Conservation (phyloP, 1,284 basidiomycete genomes). For the Amylostereum areolatum region DNA sequence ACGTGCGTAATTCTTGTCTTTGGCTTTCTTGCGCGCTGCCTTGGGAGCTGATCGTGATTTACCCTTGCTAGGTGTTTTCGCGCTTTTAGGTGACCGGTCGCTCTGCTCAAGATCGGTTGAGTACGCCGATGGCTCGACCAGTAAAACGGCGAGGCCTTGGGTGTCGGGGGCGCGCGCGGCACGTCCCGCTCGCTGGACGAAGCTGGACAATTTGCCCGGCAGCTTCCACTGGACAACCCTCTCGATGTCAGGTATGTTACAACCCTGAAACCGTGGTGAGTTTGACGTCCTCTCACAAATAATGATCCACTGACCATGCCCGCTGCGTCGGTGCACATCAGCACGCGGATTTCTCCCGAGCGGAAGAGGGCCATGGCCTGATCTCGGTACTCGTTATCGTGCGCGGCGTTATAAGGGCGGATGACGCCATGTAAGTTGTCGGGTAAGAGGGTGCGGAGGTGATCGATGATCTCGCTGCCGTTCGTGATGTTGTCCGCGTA, state of each 20-base stretch:
- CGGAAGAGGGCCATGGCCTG: slow-evolving; percentile 13
- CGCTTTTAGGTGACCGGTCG: not conserved
- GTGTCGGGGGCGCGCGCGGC: slow-evolving; percentile 13
- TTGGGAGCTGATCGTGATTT: not conserved
- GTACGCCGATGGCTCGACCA: slow-evolving; percentile 16
- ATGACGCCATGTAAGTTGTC: not conserved
- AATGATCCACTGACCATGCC: slow-evolving; percentile 17
- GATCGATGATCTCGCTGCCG: slow-evolving; percentile 14
- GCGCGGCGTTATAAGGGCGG: slow-evolving; percentile 14
- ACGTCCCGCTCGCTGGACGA: slow-evolving; percentile 18
- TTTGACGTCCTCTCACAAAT: not conserved
- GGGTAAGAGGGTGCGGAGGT: slow-evolving; percentile 4
- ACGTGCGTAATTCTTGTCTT: not conserved
- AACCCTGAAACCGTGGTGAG: slow-evolving; percentile 17
- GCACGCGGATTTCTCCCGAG: slow-evolving; percentile 7
- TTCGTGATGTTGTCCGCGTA: slow-evolving; percentile 14
- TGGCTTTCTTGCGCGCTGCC: not conserved
- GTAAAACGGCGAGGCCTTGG: slow-evolving; percentile 15
- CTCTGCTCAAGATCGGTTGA: not conserved
- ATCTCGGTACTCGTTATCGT: slow-evolving; percentile 10
- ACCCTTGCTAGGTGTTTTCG: too few relatives aligned
- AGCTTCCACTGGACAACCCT: slow-evolving; percentile 20
- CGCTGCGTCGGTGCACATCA: slow-evolving; percentile 16
- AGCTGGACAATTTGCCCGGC: slow-evolving; percentile 16
- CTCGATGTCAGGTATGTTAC: slow-evolving; percentile 20